phyloP scores from a whole-genome alignment of 2,329 filamentous ascomycete species.

The Madurella mycetomatis region DNA sequence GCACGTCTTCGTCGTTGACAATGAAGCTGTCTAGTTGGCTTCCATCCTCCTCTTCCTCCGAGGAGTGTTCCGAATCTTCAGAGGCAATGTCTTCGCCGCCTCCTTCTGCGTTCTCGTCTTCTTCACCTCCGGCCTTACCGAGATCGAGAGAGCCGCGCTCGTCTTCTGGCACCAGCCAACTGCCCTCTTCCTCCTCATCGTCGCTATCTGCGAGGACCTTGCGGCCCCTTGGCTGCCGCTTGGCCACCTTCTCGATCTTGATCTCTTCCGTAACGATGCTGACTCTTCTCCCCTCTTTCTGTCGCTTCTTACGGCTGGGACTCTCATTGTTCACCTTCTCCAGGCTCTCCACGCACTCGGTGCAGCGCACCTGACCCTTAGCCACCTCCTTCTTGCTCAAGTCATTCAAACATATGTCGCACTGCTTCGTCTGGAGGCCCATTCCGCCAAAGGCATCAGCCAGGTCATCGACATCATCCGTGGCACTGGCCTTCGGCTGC shows the following conservation, averaged over 20 bases:
- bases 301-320: slow-evolving; percentile 34
- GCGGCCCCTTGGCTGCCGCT: slow-evolving; percentile 43
- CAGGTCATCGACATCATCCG: slow-evolving; percentile 72
- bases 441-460: slow-evolving; percentile 83
- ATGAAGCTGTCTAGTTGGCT: slow-evolving; percentile 55
- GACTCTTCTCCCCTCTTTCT: slow-evolving; percentile 34
- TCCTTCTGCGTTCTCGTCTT: slow-evolving; percentile 83
- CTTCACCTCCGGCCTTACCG: slow-evolving; percentile 75
- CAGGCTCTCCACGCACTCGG: slow-evolving; percentile 71
- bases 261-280: slow-evolving; percentile 33
- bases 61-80: slow-evolving; percentile 60
- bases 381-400: slow-evolving; percentile 53
- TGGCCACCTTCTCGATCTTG: slow-evolving; percentile 30
- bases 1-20: slow-evolving; percentile 45
- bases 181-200: slow-evolving; percentile 62
- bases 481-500: slow-evolving; percentile 48
- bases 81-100: slow-evolving; percentile 74
- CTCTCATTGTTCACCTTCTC: slow-evolving; percentile 54
- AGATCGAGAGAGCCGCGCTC: slow-evolving; percentile 58
- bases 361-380: slow-evolving; percentile 48
- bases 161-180: slow-evolving; percentile 72
- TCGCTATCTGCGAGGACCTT: slow-evolving; percentile 63
- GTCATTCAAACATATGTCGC: slow-evolving; percentile 74
- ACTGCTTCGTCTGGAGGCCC: slow-evolving; percentile 71
- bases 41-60: slow-evolving; percentile 51